Evolutionary conservation across 2,329 filamentous ascomycete genomes (phyloP).

Genomic region (Paraphoma sp.): DNA sequence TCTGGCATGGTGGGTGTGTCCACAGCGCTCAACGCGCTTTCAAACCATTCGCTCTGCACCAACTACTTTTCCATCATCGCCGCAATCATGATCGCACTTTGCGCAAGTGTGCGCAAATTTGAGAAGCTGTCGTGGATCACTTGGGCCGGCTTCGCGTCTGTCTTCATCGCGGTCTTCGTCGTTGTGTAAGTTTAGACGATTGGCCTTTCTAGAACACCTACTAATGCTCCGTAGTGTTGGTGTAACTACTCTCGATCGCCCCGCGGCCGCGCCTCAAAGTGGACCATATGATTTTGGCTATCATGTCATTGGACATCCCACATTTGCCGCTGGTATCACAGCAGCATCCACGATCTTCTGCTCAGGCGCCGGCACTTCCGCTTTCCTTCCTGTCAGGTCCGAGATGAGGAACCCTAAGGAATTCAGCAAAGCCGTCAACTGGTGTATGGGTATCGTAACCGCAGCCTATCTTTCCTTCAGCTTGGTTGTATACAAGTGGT

Average conservation of each 20-base stretch:
- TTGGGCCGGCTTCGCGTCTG: conserved; percentile 65
- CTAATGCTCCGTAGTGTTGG: conserved; percentile 49
- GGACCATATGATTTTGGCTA: conserved; percentile 68
- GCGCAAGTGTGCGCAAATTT: conserved; percentile 65
- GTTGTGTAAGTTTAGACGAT: conserved; percentile 48
- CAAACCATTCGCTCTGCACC: conserved; percentile 65
- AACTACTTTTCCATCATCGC: conserved; percentile 66
- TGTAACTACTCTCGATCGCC: conserved; percentile 63
- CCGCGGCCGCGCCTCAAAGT: conserved; percentile 65
- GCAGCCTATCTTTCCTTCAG: conserved; percentile 65
- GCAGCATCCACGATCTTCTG: conserved; percentile 65
- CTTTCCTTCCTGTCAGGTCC: conserved; percentile 69
- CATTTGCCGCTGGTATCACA: conserved; percentile 65
- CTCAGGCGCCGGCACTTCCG: conserved; percentile 64
- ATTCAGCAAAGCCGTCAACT: conserved; percentile 66
- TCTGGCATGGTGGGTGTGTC: conserved; percentile 67
- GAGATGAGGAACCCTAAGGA: conserved; percentile 68
- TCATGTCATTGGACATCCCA: conserved; percentile 61
- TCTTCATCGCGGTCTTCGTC: conserved; percentile 65
- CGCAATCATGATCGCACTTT: conserved; percentile 57
- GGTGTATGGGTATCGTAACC: conserved; percentile 65
- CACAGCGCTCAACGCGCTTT: conserved; percentile 66
- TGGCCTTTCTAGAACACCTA: not conserved
- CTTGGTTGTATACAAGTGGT: conserved; percentile 67
- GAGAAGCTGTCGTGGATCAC: conserved; percentile 68